These are phyloP conservation scores for Leucaena leucocephala DNA, from an alignment of 306 rosid genomes.

Conservation along the genomic window DNA sequence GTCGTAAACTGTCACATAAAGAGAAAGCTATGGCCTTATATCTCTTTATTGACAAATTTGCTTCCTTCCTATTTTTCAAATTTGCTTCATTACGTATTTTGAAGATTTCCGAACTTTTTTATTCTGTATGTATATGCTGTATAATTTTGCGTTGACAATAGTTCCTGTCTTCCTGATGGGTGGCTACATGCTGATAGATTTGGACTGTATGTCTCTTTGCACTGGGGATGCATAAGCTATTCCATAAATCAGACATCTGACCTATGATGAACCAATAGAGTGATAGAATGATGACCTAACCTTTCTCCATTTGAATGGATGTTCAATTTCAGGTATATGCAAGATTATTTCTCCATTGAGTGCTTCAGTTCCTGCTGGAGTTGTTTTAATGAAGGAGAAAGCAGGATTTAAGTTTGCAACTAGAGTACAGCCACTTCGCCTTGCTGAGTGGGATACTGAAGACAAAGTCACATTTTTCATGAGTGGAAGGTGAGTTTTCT, in stretches of 20 bases:
- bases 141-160: background rate
- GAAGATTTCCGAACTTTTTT: background rate
- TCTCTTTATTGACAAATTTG: background rate
- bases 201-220: background rate
- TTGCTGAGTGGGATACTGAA: conserved; percentile 93
- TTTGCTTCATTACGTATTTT: background rate
- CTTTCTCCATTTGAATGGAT: conserved; percentile 14
- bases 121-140: background rate
- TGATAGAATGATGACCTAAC: conserved; percentile 18
- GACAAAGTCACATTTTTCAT: conserved; percentile 90
- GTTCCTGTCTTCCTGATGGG: background rate
- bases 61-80: background rate
- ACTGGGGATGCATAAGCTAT: background rate
- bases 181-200: background rate
- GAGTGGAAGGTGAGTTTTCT: conserved; percentile 84
- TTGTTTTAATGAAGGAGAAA: conserved; percentile 86
- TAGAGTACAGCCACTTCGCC: conserved; percentile 96
- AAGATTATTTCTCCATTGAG: conserved; percentile 85
- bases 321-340: conserved; percentile 72
- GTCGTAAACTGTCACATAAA: background rate
- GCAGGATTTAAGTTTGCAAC: conserved; percentile 93
- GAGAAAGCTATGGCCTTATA: background rate
- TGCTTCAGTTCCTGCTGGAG: conserved; percentile 94
- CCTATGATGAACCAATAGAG: conserved; percentile 11
- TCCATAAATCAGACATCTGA: background rate